Evolutionary conservation across 179 eudicot genomes (phyloP), one percentile per base, ranked within the genome.

Genomic region (Dionaea muscipula): DNA sequence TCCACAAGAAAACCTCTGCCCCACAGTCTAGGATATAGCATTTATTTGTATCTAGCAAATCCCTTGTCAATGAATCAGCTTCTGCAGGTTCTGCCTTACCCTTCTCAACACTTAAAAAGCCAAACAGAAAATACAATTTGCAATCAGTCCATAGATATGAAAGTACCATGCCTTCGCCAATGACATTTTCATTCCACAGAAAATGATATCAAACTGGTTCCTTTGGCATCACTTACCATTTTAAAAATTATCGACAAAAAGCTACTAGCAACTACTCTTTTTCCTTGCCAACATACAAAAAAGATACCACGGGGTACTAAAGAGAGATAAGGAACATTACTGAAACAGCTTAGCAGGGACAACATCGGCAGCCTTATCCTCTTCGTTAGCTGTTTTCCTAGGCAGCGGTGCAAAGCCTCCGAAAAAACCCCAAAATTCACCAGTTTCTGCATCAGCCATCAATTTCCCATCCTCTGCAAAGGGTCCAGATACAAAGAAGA

Each of bases 391-490:
- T 61, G 85, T 53, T 76, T 83, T 93, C 69, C 82, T 84, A 19
- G 99, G 95, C 46, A 93, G 79, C 11, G 99, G 99, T 61, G 99
- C 99, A 85, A 82, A 93, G 39, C 99, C 99, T 66, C 99, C 99
- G 71, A 93, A 93, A 35, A 93, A 77, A 1, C 80, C 93, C 99
- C 99, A 93, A 57, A 93, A 93, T 68, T 93, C 99, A 68, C 99
- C 99, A 70, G 84, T 70, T 41, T 85, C 96, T 53, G 94, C 84
- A 76, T 88, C 95, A 65, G 93, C 89, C 96, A 93, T 82, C 77
- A 93, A 59, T 58, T 58, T 84, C 43, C 99, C 99, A 70, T 88
- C 99, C 88, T 93, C 99, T 93, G 65, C 54, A 62, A 13, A 54
- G 53, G 40, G 36, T 24, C 35, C 20, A 49, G 48, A 62, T 23